phyloP scores from a whole-genome alignment of 768 basidiomycete genomes.

The Lactarius tabidus region DNA sequence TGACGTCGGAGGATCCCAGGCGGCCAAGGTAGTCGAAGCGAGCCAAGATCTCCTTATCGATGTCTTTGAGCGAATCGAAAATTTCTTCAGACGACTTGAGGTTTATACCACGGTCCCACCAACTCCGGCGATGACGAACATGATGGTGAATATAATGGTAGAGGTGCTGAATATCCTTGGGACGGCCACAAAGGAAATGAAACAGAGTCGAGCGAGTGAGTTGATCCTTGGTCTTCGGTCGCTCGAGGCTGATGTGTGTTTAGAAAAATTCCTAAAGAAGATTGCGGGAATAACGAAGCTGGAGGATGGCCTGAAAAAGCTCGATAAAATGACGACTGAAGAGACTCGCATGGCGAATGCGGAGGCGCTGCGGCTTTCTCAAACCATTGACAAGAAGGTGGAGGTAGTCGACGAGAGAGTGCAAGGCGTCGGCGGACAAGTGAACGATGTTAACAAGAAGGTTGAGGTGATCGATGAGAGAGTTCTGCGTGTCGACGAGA shows the following conservation, averaged over 20 bases:
- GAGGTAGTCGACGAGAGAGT: neutral
- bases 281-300: neutral
- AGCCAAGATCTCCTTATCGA: neutral
- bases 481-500: neutral
- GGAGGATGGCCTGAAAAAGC: neutral
- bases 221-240: neutral
- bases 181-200: neutral
- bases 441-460: neutral
- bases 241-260: neutral
- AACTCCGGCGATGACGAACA: neutral
- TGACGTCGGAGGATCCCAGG: neutral
- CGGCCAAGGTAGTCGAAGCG: neutral
- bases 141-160: neutral
- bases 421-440: neutral
- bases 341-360: neutral
- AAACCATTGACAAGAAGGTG: neutral
- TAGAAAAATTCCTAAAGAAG: neutral
- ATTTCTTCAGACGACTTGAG: neutral
- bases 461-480: neutral
- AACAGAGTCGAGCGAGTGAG: neutral
- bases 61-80: neutral
- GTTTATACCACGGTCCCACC: neutral
- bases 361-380: neutral
- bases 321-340: neutral
- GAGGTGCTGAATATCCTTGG: neutral